Percentiles rank a stretch among this genome's conserved stretches.
Conservation (phyloP, 805 yeast genomes). For the Candida hungchunana region DNA sequence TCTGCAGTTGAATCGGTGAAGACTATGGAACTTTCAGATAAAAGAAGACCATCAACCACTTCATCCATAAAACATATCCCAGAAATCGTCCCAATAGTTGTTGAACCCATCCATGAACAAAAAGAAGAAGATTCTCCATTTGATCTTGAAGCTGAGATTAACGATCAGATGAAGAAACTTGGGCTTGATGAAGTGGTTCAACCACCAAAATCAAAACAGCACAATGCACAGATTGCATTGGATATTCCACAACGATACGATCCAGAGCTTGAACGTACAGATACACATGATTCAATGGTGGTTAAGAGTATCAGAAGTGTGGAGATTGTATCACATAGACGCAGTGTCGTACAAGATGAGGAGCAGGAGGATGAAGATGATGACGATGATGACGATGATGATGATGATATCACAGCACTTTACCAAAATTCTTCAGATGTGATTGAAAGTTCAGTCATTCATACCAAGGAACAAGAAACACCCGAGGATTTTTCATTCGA, state of each 20-base stretch:
- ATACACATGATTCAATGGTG: slow-evolving; percentile 2
- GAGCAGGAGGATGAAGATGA: slow-evolving; percentile 22
- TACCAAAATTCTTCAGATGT: slow-evolving; percentile 16
- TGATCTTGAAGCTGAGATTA: slow-evolving; percentile 6
- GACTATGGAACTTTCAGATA: too few relatives aligned
- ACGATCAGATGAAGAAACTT: slow-evolving; percentile 9
- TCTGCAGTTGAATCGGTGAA: too few relatives aligned
- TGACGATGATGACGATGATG: slow-evolving; percentile 17
- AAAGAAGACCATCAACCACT: slow-evolving; percentile 3
- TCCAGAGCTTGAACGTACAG: background rate
- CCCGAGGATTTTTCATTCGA: slow-evolving; percentile 21
- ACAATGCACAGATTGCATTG: slow-evolving; percentile 4
- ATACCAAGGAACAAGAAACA: background rate
- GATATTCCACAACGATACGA: slow-evolving; percentile 9
- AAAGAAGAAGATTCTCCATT: slow-evolving; percentile 2
- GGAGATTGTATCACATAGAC: slow-evolving; percentile 31
- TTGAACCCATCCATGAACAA: too few relatives aligned
- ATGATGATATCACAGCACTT: slow-evolving; percentile 27
- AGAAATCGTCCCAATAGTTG: too few relatives aligned
- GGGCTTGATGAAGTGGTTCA: slow-evolving; percentile 6
- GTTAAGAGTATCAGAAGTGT: slow-evolving; percentile 23
- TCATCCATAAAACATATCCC: too few relatives aligned
- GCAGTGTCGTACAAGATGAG: slow-evolving; percentile 23
- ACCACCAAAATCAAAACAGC: background rate
- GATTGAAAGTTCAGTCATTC: slow-evolving; percentile 8